Conservation (phyloP, 768 basidiomycete genomes). For the Lactifluus echinatus region DNA sequence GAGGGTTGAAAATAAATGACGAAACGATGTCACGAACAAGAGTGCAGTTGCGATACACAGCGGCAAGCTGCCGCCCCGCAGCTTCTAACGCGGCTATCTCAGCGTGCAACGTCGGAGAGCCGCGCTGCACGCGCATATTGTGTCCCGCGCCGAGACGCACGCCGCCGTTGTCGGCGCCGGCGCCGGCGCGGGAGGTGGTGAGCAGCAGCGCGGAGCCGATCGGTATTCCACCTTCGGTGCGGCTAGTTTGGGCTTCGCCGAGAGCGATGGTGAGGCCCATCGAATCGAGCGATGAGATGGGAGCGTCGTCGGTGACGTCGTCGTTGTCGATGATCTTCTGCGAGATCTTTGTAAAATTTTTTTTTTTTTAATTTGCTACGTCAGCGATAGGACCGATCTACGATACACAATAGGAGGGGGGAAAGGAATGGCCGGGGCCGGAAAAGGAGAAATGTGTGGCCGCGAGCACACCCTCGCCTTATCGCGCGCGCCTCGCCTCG, state of each 20-base stretch:
- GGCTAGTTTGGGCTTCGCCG: conserved; percentile 39
- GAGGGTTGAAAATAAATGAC: too few relatives aligned
- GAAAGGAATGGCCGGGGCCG: background rate
- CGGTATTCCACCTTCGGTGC: conserved; percentile 49
- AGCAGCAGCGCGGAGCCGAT: conserved; percentile 49
- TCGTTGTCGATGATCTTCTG: background rate
- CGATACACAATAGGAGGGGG: background rate
- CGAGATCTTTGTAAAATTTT: too few relatives aligned
- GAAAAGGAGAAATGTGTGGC: too few relatives aligned
- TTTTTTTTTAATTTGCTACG: background rate
- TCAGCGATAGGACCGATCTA: background rate
- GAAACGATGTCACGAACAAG: conserved; percentile 40
- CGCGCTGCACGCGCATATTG: conserved; percentile 39
- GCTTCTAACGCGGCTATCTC: conserved; percentile 45
- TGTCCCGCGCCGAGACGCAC: conserved; percentile 34
- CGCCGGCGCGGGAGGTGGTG: background rate
- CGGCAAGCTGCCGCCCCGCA: conserved; percentile 41
- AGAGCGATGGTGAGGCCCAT: conserved; percentile 25
- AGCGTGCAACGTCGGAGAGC: conserved; percentile 36
- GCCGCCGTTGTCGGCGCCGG: background rate
- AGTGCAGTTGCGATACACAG: conserved; percentile 39
- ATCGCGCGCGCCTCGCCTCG: background rate
- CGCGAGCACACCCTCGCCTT: too few relatives aligned
- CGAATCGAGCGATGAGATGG: background rate
- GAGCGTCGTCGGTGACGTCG: background rate